These are phyloP conservation scores for Akebia trifoliata DNA, from an alignment of 164 flowering plant genomes.

Conservation along the genomic window DNA sequence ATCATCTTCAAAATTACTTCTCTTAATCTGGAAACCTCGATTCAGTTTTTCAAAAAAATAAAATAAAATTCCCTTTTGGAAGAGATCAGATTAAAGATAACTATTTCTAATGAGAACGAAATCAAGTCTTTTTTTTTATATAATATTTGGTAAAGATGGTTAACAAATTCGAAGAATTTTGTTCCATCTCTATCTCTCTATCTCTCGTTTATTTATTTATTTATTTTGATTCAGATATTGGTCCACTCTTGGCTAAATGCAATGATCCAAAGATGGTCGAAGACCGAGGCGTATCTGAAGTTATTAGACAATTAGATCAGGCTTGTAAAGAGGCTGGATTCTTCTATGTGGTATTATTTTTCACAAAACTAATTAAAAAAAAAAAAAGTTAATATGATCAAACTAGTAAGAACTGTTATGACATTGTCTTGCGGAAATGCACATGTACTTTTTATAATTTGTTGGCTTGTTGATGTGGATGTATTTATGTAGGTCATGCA, in stretches of 20 bases:
- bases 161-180: not conserved
- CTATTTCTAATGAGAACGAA: too few species aligned
- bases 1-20: too few species aligned
- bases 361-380: not conserved
- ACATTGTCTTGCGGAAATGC: not conserved
- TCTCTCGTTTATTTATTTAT: not conserved
- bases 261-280: slow-evolving; percentile 59
- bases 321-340: slow-evolving; percentile 89
- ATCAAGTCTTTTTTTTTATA: too few species aligned
- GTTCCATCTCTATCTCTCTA: not conserved
- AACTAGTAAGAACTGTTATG: not conserved
- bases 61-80: too few species aligned
- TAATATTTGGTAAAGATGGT: too few species aligned
- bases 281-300: slow-evolving; percentile 56
- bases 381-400: not conserved
- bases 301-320: slow-evolving; percentile 56
- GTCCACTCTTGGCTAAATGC: slow-evolving; percentile 60
- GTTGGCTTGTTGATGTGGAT: too few species aligned
- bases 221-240: slow-evolving; percentile 44
- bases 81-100: too few species aligned
- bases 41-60: too few species aligned
- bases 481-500: too few species aligned
- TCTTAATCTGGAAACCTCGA: too few species aligned
- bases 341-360: slow-evolving; percentile 90
- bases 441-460: too few species aligned